These are phyloP conservation scores for Coemansia sp. DNA, from an alignment of 192 early-diverging fungal genomes.

Conservation along the genomic window DNA sequence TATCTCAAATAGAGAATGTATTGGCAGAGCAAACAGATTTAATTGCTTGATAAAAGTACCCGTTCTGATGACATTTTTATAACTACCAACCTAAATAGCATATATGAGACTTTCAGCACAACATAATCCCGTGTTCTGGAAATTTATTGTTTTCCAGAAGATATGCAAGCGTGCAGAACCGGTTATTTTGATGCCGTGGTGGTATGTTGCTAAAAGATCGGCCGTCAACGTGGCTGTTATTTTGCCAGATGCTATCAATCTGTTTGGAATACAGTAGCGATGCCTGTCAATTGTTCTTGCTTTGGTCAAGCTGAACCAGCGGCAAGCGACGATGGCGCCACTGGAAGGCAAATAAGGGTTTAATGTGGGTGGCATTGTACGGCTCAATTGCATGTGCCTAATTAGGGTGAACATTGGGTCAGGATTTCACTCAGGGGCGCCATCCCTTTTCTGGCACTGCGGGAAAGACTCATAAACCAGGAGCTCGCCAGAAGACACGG, in stretches of 20 bases:
- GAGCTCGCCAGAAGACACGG: background rate
- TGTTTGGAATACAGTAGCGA: background rate
- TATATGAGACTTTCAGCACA: too few species aligned
- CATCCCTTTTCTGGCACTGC: slow-evolving; percentile 2
- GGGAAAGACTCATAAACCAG: background rate
- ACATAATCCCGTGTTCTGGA: too few species aligned
- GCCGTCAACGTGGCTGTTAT: background rate
- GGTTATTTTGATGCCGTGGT: too few species aligned
- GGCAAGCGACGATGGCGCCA: background rate
- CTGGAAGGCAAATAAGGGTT: background rate
- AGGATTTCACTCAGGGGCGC: background rate
- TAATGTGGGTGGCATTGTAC: background rate
- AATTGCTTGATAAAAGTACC: too few species aligned
- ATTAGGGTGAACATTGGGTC: background rate
- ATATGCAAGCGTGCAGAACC: too few species aligned
- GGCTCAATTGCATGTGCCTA: background rate
- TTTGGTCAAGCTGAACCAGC: background rate
- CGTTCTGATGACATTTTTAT: too few species aligned
- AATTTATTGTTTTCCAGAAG: too few species aligned
- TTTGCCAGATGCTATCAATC: background rate
- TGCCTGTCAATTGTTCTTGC: background rate
- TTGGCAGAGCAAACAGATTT: too few species aligned
- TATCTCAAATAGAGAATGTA: too few species aligned
- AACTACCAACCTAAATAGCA: too few species aligned
- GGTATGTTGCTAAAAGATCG: background rate